A percentile compares a stretch with the other conserved stretches of the same genome.
Evolutionary conservation across 192 early-diverging fungal species (phyloP).

Genomic region (Mortierella antarctica): DNA sequence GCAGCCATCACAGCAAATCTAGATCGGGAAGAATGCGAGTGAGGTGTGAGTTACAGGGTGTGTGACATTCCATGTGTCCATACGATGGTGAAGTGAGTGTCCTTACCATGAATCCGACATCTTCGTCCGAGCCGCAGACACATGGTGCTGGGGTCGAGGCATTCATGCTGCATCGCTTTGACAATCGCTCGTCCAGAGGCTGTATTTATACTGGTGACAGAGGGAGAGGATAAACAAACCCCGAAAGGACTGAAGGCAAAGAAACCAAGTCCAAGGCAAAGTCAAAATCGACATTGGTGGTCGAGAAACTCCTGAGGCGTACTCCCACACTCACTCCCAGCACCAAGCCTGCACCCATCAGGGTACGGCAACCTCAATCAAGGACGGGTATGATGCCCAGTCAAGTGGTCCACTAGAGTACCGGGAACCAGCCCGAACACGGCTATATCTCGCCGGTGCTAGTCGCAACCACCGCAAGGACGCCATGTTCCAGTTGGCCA

Average conservation of each 20-base stretch:
- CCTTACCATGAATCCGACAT: slow-evolving; percentile 33
- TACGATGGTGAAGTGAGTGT: neutral
- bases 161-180: too few species aligned
- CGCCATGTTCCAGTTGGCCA: slow-evolving; percentile 24
- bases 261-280: too few species aligned
- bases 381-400: slow-evolving; percentile 48
- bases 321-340: slow-evolving; percentile 11
- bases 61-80: too few species aligned
- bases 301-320: too few species aligned
- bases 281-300: too few species aligned
- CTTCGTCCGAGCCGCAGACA: slow-evolving; percentile 27
- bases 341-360: slow-evolving; percentile 31
- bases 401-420: slow-evolving; percentile 45
- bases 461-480: slow-evolving; percentile 33
- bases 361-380: slow-evolving; percentile 40
- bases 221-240: too few species aligned
- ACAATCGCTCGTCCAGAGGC: neutral
- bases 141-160: slow-evolving; percentile 8
- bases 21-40: neutral
- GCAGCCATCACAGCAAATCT: slow-evolving; percentile 41
- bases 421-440: slow-evolving; percentile 39
- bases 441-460: slow-evolving; percentile 25
- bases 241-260: too few species aligned
- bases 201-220: too few species aligned
- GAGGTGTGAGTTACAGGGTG: neutral